Percentiles rank a stretch among this genome's conserved stretches.
Conservation (phyloP, 2,329 filamentous ascomycete species). For the Cercospora zeae-maydis region DNA sequence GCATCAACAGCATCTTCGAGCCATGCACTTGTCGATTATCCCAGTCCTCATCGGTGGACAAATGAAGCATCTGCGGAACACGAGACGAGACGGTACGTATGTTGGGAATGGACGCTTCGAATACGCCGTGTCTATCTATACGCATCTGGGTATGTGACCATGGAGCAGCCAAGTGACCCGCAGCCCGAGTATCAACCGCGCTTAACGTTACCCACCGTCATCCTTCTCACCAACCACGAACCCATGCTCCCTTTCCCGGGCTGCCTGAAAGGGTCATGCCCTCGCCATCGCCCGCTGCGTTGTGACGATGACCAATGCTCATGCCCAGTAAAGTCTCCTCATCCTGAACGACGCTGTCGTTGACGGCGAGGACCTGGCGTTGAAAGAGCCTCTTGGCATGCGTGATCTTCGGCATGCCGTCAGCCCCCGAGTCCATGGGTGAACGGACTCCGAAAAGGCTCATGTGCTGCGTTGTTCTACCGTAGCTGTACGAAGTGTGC, state of each 20-base stretch:
- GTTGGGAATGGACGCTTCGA: neutral
- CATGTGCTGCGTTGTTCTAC: slow-evolving; percentile 57
- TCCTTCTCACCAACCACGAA: slow-evolving; percentile 9
- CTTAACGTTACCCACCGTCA: slow-evolving; percentile 16
- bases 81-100: neutral
- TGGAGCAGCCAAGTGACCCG: neutral
- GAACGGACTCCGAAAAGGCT: slow-evolving; percentile 48
- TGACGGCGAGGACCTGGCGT: slow-evolving; percentile 54
- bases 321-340: slow-evolving; percentile 38
- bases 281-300: slow-evolving; percentile 2
- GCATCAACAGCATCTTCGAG: neutral
- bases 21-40: neutral
- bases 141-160: no score
- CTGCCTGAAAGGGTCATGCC: slow-evolving; percentile 19
- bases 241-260: slow-evolving; percentile 20
- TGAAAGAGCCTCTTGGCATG: slow-evolving; percentile 51
- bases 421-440: neutral
- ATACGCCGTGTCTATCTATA: neutral
- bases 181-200: slow-evolving; percentile 12
- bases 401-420: slow-evolving; percentile 18
- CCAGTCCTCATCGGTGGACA: neutral
- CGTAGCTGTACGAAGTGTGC: slow-evolving; percentile 51
- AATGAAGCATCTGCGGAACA: neutral
- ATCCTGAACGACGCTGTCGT: slow-evolving; percentile 53
- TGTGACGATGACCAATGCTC: slow-evolving; percentile 12